Percentiles rank a stretch among this genome's conserved stretches.
Evolutionary conservation across 78 protist genomes (phyloP).

Genomic region (Protostelium mycophagum): DNA sequence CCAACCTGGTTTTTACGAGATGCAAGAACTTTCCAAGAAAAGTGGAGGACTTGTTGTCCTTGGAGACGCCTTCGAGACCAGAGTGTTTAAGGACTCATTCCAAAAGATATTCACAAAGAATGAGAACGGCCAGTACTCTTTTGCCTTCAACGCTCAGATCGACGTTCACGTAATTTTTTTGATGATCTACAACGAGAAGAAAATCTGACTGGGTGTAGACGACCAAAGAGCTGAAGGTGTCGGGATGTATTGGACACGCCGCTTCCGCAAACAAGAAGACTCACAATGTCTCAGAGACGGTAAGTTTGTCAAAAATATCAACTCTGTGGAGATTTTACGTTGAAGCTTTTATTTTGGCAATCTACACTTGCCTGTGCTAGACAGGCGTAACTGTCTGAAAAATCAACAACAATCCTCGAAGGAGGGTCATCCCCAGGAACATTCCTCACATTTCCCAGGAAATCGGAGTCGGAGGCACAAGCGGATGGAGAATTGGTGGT

Average conservation of each 20-base stretch:
- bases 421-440: neutral
- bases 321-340: neutral
- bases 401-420: too few species aligned
- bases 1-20: constrained; percentile 90
- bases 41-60: constrained; percentile 80
- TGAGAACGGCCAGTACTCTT: constrained; percentile 14
- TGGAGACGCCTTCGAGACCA: constrained; percentile 81
- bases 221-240: constrained; percentile 70
- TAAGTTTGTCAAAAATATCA: neutral
- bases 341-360: neutral
- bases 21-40: constrained; percentile 54
- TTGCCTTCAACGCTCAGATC: constrained; percentile 74
- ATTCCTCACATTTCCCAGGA: constrained; percentile 34
- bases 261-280: constrained; percentile 25
- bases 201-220: constrained; percentile 14
- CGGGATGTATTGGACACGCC: constrained; percentile 87
- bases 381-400: neutral
- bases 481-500: constrained; percentile 76
- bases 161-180: constrained; percentile 42
- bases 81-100: constrained; percentile 81
- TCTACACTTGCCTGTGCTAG: too few species aligned
- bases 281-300: constrained; percentile 30
- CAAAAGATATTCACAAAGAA: constrained; percentile 53
- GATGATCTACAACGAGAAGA: neutral
- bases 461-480: constrained; percentile 92